Evolutionary conservation across 106 monocot genomes (phyloP), one percentile per base, ranked within the genome.

Genomic region (Dendrobium officinale): DNA sequence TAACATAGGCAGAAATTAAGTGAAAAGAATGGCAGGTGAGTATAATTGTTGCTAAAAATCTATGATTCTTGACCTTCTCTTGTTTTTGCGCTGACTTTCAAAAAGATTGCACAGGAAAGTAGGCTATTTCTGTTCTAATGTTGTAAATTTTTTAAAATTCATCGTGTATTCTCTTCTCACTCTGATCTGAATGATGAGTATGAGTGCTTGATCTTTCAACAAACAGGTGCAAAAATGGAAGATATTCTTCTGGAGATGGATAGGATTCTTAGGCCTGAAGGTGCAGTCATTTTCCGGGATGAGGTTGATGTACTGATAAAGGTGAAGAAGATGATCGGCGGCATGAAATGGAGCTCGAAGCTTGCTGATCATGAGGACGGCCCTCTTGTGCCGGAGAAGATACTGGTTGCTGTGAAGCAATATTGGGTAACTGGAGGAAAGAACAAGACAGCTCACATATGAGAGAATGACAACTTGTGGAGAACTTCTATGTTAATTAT

Each of bases 191-290:
- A 61, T 61, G 61, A 61, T 24, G 51, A 51, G 51, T 51, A 51
- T 51, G 51, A 15, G 22, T 61, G 56, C 56, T 19, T 56, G 13
- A 3, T 19, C 56, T 56, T 56, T n/a, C 22, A 61, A 61, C 61
- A 61, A n/a, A 22, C 78, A 87, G 87, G 31, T 87, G 87, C 84
- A 84, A 84, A 84, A 26, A 84, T 87, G 87, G 81, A 84, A 82
- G 87, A 87, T 42, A 84, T 87, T 72, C 87, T 87, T 42, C 54
- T 87, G 27, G 87, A 87, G 79, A 87, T 87, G 87, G 87, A 87
- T 43, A 45, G 87, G 3, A 84, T 87, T 49, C 64, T 87, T n/a
- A 77, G 87, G 24, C 87, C 87, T 5, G 87, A 87, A 81, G 87
- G 87, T n/a, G 84, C 87, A 45, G 84, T 87, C 18, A 84, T 87